Percentiles rank a stretch among this genome's conserved stretches.
phyloP scores from a whole-genome alignment of 208 protist genomes.

The Spongospora subterranea region DNA sequence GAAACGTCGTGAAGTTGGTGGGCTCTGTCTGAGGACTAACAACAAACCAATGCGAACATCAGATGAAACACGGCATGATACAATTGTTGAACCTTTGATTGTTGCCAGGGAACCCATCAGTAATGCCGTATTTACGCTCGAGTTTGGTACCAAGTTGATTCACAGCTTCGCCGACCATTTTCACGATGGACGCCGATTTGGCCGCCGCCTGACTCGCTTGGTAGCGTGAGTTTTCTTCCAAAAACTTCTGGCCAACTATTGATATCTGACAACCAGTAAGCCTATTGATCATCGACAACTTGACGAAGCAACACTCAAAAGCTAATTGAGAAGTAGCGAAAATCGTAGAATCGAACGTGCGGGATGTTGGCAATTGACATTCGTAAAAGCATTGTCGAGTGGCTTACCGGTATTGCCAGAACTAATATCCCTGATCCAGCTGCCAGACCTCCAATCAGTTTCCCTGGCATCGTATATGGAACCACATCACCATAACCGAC shows the following conservation, averaged over 20 bases:
- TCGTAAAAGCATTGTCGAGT: not conserved
- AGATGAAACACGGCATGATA: not conserved
- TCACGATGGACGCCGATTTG: not conserved
- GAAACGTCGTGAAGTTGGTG: too few relatives aligned
- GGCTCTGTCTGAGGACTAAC: too few relatives aligned
- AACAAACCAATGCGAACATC: not conserved
- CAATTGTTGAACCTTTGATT: not conserved
- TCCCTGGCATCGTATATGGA: not conserved
- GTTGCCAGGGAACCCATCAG: too few relatives aligned
- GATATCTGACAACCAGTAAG: not conserved
- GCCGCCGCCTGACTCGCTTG: constrained; percentile 12
- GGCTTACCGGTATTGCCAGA: not conserved
- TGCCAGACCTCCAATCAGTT: not conserved
- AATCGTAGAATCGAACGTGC: not conserved
- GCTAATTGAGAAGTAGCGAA: not conserved
- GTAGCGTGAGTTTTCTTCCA: constrained; percentile 17
- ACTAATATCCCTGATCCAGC: not conserved
- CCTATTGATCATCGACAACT: not conserved
- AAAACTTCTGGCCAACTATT: constrained; percentile 22
- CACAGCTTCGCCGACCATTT: not conserved
- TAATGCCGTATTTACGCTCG: not conserved
- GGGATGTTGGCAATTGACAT: not conserved
- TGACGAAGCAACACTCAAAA: not conserved
- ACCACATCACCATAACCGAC: constrained; percentile 35
- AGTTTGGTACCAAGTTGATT: not conserved